Conservation (phyloP, 2,329 filamentous ascomycete genomes). For the Amauroascus niger region DNA sequence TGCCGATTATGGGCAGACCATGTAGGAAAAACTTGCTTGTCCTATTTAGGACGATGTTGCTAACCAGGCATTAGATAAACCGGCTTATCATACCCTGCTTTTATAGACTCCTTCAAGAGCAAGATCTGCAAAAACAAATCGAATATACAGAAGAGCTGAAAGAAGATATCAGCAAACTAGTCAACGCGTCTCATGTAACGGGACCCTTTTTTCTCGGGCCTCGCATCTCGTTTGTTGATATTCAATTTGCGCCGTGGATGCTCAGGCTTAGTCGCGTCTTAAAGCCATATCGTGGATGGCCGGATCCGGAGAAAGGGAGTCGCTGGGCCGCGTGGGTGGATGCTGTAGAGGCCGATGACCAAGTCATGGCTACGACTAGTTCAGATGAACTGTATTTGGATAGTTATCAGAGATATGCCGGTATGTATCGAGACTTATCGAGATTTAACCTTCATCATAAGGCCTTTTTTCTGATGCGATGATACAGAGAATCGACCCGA, state of each 20-base stretch:
- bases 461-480: conserved; percentile 1
- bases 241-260: conserved; percentile 67
- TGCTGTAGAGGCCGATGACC: conserved; percentile 55
- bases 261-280: conserved; percentile 58
- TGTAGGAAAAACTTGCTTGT: conserved; percentile 40
- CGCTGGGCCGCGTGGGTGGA: conserved; percentile 61
- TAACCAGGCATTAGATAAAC: conserved; percentile 50
- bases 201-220: conserved; percentile 62
- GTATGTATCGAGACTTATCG: conserved; percentile 36
- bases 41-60: not conserved
- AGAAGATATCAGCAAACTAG: conserved; percentile 53
- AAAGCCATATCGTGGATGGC: conserved; percentile 56
- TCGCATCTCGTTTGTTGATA: conserved; percentile 56
- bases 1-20: conserved; percentile 74
- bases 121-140: conserved; percentile 50
- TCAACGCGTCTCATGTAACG: conserved; percentile 46
- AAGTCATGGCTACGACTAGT: conserved; percentile 59
- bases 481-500: conserved; percentile 48
- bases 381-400: conserved; percentile 56
- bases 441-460: not conserved
- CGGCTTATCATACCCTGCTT: conserved; percentile 65
- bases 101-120: conserved; percentile 60
- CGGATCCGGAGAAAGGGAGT: conserved; percentile 51
- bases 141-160: conserved; percentile 53
- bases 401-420: conserved; percentile 54